A percentile compares a stretch with the other conserved stretches of the same genome.
phyloP scores from a whole-genome alignment of 2,329 filamentous ascomycete species.

The Sporothrix protearum region DNA sequence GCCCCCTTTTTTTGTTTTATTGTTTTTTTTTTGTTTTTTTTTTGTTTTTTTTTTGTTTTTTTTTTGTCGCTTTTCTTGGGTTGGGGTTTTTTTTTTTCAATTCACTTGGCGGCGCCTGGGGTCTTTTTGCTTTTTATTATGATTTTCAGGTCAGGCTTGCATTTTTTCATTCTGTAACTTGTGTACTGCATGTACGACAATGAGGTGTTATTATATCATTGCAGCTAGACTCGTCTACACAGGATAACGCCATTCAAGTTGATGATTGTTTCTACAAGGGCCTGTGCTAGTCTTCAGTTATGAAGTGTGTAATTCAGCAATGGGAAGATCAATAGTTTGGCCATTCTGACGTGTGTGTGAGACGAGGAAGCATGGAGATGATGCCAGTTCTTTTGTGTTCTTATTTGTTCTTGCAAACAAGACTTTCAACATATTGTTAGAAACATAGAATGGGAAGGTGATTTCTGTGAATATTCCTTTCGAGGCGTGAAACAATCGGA shows the following conservation, averaged over 20 bases:
- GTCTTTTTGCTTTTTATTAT: neutral
- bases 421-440: too few relatives aligned
- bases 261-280: neutral
- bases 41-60: neutral
- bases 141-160: neutral
- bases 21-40: neutral
- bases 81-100: neutral
- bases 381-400: too few relatives aligned
- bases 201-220: conserved; percentile 1
- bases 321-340: neutral
- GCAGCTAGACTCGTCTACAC: neutral
- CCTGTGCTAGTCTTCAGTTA: neutral
- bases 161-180: neutral
- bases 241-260: neutral
- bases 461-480: too few relatives aligned
- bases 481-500: too few relatives aligned
- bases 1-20: neutral
- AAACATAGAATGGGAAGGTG: too few relatives aligned
- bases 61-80: neutral
- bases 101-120: neutral
- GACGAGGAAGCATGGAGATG: too few relatives aligned
- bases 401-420: neutral
- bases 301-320: neutral
- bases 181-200: conserved; percentile 10
- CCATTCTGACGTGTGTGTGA: neutral